These are phyloP conservation scores for Kwoniella shandongensis DNA, from an alignment of 768 basidiomycete species.

Conservation along the genomic window DNA sequence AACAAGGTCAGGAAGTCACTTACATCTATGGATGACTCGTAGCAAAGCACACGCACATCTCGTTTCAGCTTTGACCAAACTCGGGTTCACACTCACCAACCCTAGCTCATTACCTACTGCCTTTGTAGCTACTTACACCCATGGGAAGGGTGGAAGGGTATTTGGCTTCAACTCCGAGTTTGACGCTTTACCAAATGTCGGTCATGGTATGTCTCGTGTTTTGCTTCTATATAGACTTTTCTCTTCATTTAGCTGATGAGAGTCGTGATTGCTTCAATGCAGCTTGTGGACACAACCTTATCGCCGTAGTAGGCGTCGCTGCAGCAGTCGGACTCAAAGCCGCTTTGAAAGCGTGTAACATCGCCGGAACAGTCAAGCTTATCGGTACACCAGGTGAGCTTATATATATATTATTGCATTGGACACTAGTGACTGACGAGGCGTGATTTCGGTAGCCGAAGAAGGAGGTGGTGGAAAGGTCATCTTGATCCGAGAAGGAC, in stretches of 20 bases:
- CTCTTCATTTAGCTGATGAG: not conserved
- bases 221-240: too few species aligned
- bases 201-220: conserved; percentile 21
- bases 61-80: conserved; percentile 17
- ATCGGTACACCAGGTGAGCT: conserved; percentile 33
- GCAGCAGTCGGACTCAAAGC: conserved; percentile 28
- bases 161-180: conserved; percentile 39
- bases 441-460: conserved; percentile 26
- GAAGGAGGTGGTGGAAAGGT: conserved; percentile 44
- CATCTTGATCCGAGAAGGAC: conserved; percentile 31
- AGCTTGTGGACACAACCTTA: conserved; percentile 38
- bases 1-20: too few species aligned
- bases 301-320: conserved; percentile 36
- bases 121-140: conserved; percentile 32
- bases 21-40: not conserved
- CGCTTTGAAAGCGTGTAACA: conserved; percentile 30
- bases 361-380: conserved; percentile 33
- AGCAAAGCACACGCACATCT: conserved; percentile 31
- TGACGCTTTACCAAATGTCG: conserved; percentile 37
- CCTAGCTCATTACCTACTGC: conserved; percentile 30
- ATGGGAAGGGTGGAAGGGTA: conserved; percentile 18
- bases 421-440: conserved; percentile 12
- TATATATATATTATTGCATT: not conserved
- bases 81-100: conserved; percentile 28
- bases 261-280: conserved; percentile 1